Base-by-base conservation (phyloP, 2,329 filamentous ascomycete species). In the Colletotrichum costaricense region DNA sequence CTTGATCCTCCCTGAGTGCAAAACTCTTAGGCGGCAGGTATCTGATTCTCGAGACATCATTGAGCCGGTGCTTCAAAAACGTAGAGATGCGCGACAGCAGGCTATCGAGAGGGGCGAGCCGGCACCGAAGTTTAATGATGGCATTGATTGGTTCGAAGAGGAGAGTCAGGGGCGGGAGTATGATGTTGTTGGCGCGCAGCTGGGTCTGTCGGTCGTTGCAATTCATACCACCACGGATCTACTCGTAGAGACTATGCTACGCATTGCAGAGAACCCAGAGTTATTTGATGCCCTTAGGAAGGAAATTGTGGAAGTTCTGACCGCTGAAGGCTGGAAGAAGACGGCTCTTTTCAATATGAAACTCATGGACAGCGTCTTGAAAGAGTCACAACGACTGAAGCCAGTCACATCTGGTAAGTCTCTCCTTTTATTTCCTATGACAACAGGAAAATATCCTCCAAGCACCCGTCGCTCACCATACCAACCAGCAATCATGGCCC, bases 161-260 rank as follows among this genome's bases (percentile, higher is more conserved):
- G 74, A 80, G 16, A 78, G 82, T 4, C 78, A 79, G 84, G 87
- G 90, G n/a, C 86, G 86, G 65, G 92, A 84, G 8, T 96, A 95
- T 79, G 89, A 95, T 80, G 83, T 87, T 0, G 85, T 91, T 16
- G 82, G 81, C 11, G 94, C 94, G 42, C 94, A 97, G 79, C 87
- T 94, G 35, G 88, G 98, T 4, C 95, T 97, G 0, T 90, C 94
- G 54, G 93, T 95, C 55, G 83, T 81, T 1, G 83, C 84, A 4
- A 83, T 86, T 19, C 84, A 87, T 74, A 86, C 82, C 4, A 85
- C 85, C 0, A 82, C 82, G 0, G 81, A 84, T 57, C 67, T 80
- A 6, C 54, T 82, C 0, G 80, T 80, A 2, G 81, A 85, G 22
- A 76, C 82, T 1, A 75, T 88, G 56, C 80, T 81, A 42, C 82